phyloP scores from a whole-genome alignment of 495 filamentous ascomycete species.

The Penicillium maclennaniae region DNA sequence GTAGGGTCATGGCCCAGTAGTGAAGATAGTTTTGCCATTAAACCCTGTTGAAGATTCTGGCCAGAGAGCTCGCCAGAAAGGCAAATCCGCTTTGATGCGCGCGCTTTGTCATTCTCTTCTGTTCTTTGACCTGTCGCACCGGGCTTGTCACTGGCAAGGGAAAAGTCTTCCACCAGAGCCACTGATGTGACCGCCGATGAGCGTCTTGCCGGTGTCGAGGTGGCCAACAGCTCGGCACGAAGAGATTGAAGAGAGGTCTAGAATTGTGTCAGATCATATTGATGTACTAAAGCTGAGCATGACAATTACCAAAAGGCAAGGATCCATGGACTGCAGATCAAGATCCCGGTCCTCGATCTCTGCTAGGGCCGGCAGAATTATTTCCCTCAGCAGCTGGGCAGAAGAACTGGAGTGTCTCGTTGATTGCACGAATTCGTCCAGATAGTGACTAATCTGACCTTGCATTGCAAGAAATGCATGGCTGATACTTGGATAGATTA shows the following conservation, averaged over 20 bases:
- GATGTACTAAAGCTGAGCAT: not conserved
- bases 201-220: not conserved
- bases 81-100: constrained; percentile 29
- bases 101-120: constrained; percentile 11
- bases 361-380: constrained; percentile 24
- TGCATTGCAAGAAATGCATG: constrained; percentile 23
- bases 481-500: constrained; percentile 20
- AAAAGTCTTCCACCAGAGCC: not conserved
- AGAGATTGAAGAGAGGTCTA: constrained; percentile 24
- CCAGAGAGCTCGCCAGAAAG: constrained; percentile 6
- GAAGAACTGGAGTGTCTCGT: constrained; percentile 9
- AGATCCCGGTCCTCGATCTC: constrained; percentile 18
- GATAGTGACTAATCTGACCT: constrained; percentile 20
- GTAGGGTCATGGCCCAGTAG: constrained; percentile 17
- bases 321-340: constrained; percentile 15
- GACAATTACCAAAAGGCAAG: constrained; percentile 28
- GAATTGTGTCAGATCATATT: constrained; percentile 15
- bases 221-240: constrained; percentile 4
- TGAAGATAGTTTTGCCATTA: constrained; percentile 17
- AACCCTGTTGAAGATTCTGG: constrained; percentile 13
- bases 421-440: constrained; percentile 21
- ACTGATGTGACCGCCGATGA: not conserved
- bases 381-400: constrained; percentile 15
- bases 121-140: not conserved
- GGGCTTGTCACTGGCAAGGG: constrained; percentile 7